A percentile compares a stretch with the other conserved stretches of the same genome.
Evolutionary conservation across 495 filamentous ascomycete genomes (phyloP).

Genomic region (Parathielavia hyrcaniae): DNA sequence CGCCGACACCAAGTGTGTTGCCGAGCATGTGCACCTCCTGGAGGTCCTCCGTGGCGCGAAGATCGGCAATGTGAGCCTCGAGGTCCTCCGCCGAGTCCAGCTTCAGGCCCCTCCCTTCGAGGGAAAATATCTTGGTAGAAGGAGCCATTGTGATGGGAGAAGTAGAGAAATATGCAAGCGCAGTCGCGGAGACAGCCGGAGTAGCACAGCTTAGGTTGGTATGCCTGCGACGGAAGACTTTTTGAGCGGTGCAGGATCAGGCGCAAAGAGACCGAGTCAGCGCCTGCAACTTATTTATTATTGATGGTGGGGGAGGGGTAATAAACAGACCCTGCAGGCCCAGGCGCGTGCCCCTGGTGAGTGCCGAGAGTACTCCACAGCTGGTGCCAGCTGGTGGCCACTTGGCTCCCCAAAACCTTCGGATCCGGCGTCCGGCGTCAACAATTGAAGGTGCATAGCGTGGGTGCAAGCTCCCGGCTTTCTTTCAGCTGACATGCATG

Average conservation of each 20-base stretch:
- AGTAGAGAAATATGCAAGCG: slow-evolving; percentile 6
- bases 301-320: slow-evolving; percentile 30
- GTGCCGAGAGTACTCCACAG: not conserved
- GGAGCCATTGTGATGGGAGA: slow-evolving; percentile 38
- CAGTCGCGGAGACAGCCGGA: not conserved
- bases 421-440: too few relatives aligned
- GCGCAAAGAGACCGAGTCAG: slow-evolving; percentile 9
- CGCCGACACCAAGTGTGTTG: slow-evolving; percentile 86
- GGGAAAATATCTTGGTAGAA: slow-evolving; percentile 67
- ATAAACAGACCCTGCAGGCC: slow-evolving; percentile 20
- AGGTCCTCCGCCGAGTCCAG: slow-evolving; percentile 82
- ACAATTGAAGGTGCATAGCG: too few relatives aligned
- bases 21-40: slow-evolving; percentile 79
- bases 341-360: slow-evolving; percentile 1
- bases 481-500: too few relatives aligned
- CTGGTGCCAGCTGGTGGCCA: slow-evolving; percentile 9
- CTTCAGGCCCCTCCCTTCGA: slow-evolving; percentile 85
- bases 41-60: slow-evolving; percentile 64
- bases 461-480: too few relatives aligned
- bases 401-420: too few relatives aligned
- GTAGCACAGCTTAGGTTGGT: not conserved
- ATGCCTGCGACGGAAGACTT: not conserved
- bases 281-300: slow-evolving; percentile 5
- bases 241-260: slow-evolving; percentile 12
- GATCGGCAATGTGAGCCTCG: slow-evolving; percentile 69